Base-by-base conservation (phyloP, 345 rosid species). In the Capsella bursapastoris region DNA sequence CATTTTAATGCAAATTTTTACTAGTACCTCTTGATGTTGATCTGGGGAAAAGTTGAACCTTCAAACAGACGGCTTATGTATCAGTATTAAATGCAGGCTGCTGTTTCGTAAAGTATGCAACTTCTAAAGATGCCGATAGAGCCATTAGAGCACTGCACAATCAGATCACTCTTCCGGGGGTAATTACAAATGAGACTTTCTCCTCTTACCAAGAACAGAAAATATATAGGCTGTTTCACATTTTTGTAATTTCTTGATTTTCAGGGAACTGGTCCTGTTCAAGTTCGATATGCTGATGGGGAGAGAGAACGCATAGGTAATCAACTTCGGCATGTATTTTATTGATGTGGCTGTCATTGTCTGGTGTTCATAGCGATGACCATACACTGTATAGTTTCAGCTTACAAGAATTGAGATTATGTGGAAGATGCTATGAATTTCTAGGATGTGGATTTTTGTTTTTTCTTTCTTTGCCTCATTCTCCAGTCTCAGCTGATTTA, bases 251-350 rank as follows among this genome's bases (percentile, higher is more conserved):
- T 40, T 83, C 56, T 72, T 78, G 50, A 74, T 82, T 85, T 58
- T 62, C 88, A 95, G 99, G 99, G 97, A 76, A 69, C 77, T 69
- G 96, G 92, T 69, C 99, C 96, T 68, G 90, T 95, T 67, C 99
- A 92, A 87, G 99, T 95, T 79, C 86, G 98, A 77, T 95, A 90
- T 77, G 99, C 99, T 76, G 99, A 95, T 75, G 99, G 99, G 56
- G 99, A 95, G 82, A 84, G 94, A 70, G 99, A 90, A 81, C 98
- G 99, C 51, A 89, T 92, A 60, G 99, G 99, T 95, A 92, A 78
- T 73, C 22, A 56, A 59, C 63, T 76, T 69, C 18, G 13, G 7
- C 37, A 11, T 41, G 27, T 64, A 28, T 16, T 71, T 44, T 69
- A 72, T 53, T 56, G 55, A 57, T 57, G 59, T 25, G 55, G 31